Conservation (phyloP, 352 stramenopile species). For the Globisporangium cederbergense region DNA sequence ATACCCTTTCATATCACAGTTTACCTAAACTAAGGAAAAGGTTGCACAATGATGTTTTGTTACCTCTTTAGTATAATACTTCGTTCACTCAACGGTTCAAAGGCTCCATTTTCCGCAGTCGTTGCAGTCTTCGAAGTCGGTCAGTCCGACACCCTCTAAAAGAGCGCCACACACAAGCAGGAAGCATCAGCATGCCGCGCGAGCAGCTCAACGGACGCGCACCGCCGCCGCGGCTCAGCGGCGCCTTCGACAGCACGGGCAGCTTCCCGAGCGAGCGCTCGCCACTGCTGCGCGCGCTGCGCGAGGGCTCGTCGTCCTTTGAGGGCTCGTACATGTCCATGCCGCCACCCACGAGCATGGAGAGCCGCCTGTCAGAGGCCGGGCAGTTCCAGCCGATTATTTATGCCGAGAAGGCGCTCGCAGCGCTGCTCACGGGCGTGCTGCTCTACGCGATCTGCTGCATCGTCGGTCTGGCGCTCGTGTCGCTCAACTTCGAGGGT, state of each 20-base stretch:
- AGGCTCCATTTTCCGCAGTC: background rate
- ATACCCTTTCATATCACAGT: background rate
- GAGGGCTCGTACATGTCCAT: slow-evolving; percentile 80
- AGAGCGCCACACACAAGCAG: background rate
- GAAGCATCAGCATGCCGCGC: slow-evolving; percentile 3
- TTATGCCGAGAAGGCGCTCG: slow-evolving; percentile 74
- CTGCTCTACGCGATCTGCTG: slow-evolving; percentile 77
- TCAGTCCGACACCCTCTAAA: slow-evolving; percentile 6
- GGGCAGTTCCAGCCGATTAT: slow-evolving; percentile 73
- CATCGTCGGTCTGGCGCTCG: slow-evolving; percentile 59
- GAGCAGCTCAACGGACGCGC: slow-evolving; percentile 12
- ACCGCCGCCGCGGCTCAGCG: background rate
- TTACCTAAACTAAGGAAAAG: background rate
- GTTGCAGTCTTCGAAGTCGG: too few species aligned
- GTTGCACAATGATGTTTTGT: too few species aligned
- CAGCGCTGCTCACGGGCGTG: slow-evolving; percentile 67
- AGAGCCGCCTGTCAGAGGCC: slow-evolving; percentile 23
- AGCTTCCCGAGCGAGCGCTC: slow-evolving; percentile 50
- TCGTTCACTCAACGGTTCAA: background rate
- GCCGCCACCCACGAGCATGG: slow-evolving; percentile 23
- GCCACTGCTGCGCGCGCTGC: slow-evolving; percentile 60
- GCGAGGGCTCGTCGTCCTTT: slow-evolving; percentile 44
- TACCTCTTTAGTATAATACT: too few species aligned
- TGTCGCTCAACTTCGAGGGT: slow-evolving; percentile 78
- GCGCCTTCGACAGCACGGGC: slow-evolving; percentile 7